Conservation (phyloP, 2,329 filamentous ascomycete species). For the Penicillium psychrosexuale region DNA sequence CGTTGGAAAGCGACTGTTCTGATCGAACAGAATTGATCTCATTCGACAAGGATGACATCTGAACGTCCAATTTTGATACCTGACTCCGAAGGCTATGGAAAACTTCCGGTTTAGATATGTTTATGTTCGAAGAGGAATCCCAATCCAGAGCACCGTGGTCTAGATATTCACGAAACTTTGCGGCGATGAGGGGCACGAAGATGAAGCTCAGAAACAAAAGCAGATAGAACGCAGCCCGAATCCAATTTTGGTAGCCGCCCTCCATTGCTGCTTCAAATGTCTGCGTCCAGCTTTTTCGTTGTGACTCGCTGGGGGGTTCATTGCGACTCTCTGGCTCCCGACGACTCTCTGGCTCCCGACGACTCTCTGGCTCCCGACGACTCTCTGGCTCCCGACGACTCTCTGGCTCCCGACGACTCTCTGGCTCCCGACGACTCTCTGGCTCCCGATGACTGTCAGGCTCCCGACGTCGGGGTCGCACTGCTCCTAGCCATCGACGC, state of each 20-base stretch:
- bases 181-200: conserved; percentile 9
- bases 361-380: not conserved
- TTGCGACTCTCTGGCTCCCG: not conserved
- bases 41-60: conserved; percentile 32
- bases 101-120: conserved; percentile 23
- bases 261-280: not conserved
- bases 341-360: not conserved
- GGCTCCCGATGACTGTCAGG: too few relatives aligned
- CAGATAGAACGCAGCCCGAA: conserved; percentile 2
- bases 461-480: not conserved
- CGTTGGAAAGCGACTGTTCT: conserved; percentile 14
- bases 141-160: conserved; percentile 2
- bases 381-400: not conserved
- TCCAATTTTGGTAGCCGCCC: conserved; percentile 10
- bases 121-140: conserved; percentile 16
- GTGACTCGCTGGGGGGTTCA: not conserved
- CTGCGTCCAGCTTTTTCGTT: not conserved
- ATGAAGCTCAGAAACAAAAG: conserved; percentile 15
- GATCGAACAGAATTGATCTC: conserved; percentile 28
- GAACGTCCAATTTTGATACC: conserved; percentile 27
- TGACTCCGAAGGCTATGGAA: conserved; percentile 27
- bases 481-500: conserved; percentile 6
- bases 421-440: not conserved
- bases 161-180: conserved; percentile 16
- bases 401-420: not conserved